Evolutionary conservation across 2,329 filamentous ascomycete genomes (phyloP).

Genomic region (Triangularia setosa): DNA sequence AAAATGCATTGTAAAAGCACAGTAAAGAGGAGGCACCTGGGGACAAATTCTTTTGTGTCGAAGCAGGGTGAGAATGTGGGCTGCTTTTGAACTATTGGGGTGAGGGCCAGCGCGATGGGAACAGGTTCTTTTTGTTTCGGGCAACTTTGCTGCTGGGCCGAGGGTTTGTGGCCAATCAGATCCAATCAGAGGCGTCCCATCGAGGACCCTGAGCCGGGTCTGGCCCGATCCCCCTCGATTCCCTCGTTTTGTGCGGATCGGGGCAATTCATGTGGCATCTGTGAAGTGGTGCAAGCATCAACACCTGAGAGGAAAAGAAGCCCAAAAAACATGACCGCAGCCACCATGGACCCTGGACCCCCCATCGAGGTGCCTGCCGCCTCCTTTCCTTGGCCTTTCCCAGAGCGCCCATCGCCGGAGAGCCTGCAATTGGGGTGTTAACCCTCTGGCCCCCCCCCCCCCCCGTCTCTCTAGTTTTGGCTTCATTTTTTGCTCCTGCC

Average conservation of each 20-base stretch:
- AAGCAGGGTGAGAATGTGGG: neutral
- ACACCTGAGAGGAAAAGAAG: neutral
- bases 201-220: constrained; percentile 19
- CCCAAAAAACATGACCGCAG: neutral
- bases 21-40: constrained; percentile 8
- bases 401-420: neutral
- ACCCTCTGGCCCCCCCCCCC: neutral
- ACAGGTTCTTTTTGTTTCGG: constrained; percentile 1
- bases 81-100: neutral
- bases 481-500: neutral
- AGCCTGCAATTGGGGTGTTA: neutral
- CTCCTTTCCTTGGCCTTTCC: neutral
- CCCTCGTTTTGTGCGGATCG: constrained; percentile 13
- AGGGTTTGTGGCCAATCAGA: neutral
- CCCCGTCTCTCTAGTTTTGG: neutral
- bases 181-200: neutral
- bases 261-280: constrained; percentile 21
- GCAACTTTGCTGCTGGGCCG: neutral
- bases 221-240: constrained; percentile 20
- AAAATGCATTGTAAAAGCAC: neutral
- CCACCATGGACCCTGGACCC: constrained; percentile 10
- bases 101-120: neutral
- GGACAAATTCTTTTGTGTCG: neutral
- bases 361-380: neutral
- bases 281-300: constrained; percentile 11